A percentile compares a stretch with the other conserved stretches of the same genome.
These are phyloP conservation scores for Kluyveromyces nonfermentans DNA, from an alignment of 805 yeast genomes.

Conservation along the genomic window DNA sequence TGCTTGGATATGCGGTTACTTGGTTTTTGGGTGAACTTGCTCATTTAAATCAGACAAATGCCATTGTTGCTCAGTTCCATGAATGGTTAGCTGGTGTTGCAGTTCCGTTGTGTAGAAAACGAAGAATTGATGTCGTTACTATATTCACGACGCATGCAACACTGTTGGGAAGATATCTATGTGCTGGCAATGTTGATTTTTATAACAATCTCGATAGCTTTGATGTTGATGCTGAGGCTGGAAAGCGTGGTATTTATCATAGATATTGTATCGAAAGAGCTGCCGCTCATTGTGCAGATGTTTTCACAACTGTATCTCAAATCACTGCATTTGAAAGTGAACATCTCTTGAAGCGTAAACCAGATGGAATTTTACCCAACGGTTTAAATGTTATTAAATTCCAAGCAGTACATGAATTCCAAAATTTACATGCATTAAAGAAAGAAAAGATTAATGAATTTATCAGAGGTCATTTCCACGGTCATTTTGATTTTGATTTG, in stretches of 20 bases:
- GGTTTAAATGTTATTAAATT: constrained; percentile 93
- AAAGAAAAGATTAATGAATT: constrained; percentile 91
- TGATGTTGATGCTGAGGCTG: constrained; percentile 97
- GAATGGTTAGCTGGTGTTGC: constrained; percentile 99
- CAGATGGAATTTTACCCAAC: constrained; percentile 96
- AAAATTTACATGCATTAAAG: constrained; percentile 84
- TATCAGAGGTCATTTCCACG: constrained; percentile 94
- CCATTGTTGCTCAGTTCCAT: constrained; percentile 89
- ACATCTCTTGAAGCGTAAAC: constrained; percentile 86
- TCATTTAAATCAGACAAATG: constrained; percentile 73
- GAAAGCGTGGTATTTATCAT: constrained; percentile 94
- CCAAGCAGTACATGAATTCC: constrained; percentile 97
- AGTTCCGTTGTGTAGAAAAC: constrained; percentile 80
- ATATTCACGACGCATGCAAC: constrained; percentile 98
- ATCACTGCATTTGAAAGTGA: constrained; percentile 96
- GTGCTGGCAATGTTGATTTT: constrained; percentile 94
- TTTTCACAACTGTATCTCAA: constrained; percentile 93
- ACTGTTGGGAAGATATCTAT: constrained; percentile 82
- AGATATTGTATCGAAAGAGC: constrained; percentile 95
- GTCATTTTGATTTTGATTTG: constrained; percentile 88
- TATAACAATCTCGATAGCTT: constrained; percentile 82
- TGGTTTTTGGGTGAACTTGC: constrained; percentile 96
- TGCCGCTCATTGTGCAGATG: constrained; percentile 93
- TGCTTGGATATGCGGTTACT: constrained; percentile 87
- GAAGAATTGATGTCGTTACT: constrained; percentile 88